Evolutionary conservation across 2,329 filamentous ascomycete genomes (phyloP).

Genomic region (Clarireedia monteithiana): DNA sequence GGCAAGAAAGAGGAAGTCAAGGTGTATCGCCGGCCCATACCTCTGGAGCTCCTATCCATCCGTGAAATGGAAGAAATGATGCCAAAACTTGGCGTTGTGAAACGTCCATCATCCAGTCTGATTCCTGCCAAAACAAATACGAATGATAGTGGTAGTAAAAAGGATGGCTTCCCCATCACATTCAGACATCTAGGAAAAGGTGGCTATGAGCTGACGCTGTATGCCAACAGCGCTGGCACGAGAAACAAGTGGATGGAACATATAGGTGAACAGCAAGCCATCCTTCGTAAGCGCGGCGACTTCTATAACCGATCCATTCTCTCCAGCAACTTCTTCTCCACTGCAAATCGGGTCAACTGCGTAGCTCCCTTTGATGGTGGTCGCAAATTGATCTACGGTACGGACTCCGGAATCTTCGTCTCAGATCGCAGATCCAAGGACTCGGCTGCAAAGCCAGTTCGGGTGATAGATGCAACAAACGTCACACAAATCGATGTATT

Average conservation of each 20-base stretch:
- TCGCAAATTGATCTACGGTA: constrained; percentile 88
- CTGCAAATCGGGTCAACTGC: constrained; percentile 82
- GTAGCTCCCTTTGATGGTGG: constrained; percentile 93
- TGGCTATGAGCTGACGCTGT: constrained; percentile 87
- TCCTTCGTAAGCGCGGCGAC: constrained; percentile 76
- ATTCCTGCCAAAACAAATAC: constrained; percentile 51
- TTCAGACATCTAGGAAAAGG: constrained; percentile 95
- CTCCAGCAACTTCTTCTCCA: constrained; percentile 51
- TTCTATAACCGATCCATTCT: constrained; percentile 74
- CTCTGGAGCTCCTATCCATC: constrained; percentile 85
- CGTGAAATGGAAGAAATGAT: constrained; percentile 96
- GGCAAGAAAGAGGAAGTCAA: constrained; percentile 94
- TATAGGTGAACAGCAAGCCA: constrained; percentile 84
- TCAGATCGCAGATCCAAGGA: constrained; percentile 88
- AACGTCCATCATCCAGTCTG: constrained; percentile 81
- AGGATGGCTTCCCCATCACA: constrained; percentile 86
- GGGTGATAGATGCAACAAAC: constrained; percentile 76
- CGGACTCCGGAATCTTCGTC: constrained; percentile 87
- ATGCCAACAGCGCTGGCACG: constrained; percentile 75
- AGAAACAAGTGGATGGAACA: constrained; percentile 96
- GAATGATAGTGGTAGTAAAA: constrained; percentile 48
- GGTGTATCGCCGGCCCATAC: constrained; percentile 90
- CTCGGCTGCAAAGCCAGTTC: constrained; percentile 60
- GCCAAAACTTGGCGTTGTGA: constrained; percentile 69
- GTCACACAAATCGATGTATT: constrained; percentile 95